Evolutionary conservation across 345 rosid genomes (phyloP), one percentile per base, ranked within the genome.

Genomic region (Rhodamnia argentea): DNA sequence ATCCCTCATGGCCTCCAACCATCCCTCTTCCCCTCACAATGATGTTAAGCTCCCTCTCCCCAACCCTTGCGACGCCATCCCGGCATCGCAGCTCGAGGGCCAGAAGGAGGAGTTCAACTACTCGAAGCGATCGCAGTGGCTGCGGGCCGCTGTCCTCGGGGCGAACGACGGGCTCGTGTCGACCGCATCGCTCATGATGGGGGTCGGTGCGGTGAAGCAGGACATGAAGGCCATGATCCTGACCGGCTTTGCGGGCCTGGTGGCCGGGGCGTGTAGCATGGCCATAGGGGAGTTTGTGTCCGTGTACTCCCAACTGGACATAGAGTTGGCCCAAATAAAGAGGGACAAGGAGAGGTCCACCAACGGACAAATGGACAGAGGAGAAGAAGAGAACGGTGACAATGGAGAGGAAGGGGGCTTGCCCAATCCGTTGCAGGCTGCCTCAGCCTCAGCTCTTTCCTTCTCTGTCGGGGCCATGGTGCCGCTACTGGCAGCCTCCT

Each of bases 231-330:
- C 85, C 24, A 96, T 96, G 99, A 93, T 96, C 47, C 92, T 96
- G 50, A 91, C 97, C 0, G 99, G 99, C 22, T 95, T 96, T 64
- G 98, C 99, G 0, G 99, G 99, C 6, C 86, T 95, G 26, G 95
- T 96, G 0, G 98, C 98, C 3, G 99, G 99, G 4, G 99, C 99
- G 26, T 96, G 98, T 75, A 96, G 99, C 91, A 96, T 96, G 99
- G 98, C 98, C 18, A 95, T 96, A 3, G 99, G 99, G 26, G 99
- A 96, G 88, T 95, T 92, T 16, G 99, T 96, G 51, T 96, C 99
- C 2, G 99, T 96, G 29, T 92, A 95, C 87, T 93, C 99, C 22
- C 99, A 96, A 56, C 84, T 94, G 16, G 99, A 96, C 78, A 93
- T 95, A 6, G 96, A 96, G 88, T 22, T 95, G 27, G 96, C 98